Evolutionary conservation across 2,329 filamentous ascomycete species (phyloP).

Genomic region (Botrytis fabae): DNA sequence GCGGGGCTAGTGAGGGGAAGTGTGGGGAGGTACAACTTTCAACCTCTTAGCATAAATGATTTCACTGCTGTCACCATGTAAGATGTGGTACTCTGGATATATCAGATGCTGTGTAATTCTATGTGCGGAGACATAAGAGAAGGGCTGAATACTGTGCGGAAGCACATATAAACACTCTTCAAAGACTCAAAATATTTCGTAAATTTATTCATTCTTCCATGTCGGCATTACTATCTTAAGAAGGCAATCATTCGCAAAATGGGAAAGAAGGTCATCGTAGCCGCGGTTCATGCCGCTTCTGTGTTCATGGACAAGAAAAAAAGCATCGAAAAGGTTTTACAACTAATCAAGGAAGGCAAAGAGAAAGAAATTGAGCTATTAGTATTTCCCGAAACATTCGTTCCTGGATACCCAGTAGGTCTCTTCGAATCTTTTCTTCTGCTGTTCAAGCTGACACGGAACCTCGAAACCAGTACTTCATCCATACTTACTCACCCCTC

Average conservation of each 20-base stretch:
- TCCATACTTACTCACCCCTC: background rate
- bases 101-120: background rate
- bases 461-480: background rate
- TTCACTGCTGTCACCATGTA: background rate
- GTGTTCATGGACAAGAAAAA: conserved; percentile 5
- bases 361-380: background rate
- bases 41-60: background rate
- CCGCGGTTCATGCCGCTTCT: conserved; percentile 5
- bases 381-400: conserved; percentile 12
- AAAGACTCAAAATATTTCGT: background rate
- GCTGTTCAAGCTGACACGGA: background rate
- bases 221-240: background rate
- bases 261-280: background rate
- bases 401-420: conserved; percentile 14
- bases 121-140: background rate
- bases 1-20: background rate
- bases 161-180: background rate
- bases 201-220: background rate
- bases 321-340: background rate
- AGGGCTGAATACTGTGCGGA: background rate
- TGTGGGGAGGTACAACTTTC: background rate
- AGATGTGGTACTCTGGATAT: background rate
- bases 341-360: background rate
- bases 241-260: background rate
- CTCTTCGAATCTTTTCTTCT: accelerated